Evolutionary conservation across 1,284 basidiomycete genomes (phyloP), one percentile per base, ranked within the genome.

Genomic region (Wallemia ichthyophaga): DNA sequence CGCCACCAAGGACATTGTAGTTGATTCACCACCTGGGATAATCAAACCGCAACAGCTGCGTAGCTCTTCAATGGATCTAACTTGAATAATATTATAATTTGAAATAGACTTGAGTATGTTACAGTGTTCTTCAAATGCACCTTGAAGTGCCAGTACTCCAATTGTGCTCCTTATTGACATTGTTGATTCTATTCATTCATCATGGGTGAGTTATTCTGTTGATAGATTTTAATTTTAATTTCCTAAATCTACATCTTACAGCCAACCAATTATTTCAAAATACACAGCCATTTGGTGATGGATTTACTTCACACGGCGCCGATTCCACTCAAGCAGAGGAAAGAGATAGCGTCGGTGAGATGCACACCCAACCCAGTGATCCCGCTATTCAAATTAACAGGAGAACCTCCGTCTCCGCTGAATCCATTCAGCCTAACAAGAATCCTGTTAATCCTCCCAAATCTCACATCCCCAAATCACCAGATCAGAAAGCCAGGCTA

Each of bases 381-480:
- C 9, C 37, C 3, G 37, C 37, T 21, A 19, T 48, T 78, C 85
- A 91, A 61, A 79, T 95, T 63, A 86, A 84, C 25, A 78, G 92
- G 54, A 80, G 92, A 53, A 85, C 85, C 1, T 95, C 89, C 31
- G 89, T 99, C 61, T 91, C 85, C 60, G 92, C 94, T n/a, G 92
- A 98, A 71, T 88, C 88, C 1, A 87, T 96, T 67, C 78, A 81
- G 0, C 84, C 94, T 25, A 48, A 11, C 13, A 48, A 21, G n/a
- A 59, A 61, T 60, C 62, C 62, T 17, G 80, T 85, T 65, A 76
- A 78, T 65, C 72, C 73, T 54, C 71, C 75, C 62, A 76, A 79
- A 64, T 64, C 62, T 5, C 73, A 83, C 56, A 86, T 81, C 66
- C 78, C 80, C 31, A 98, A 99, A 73, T 77, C 82, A 1, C 72